Base-by-base conservation (phyloP, 2,329 filamentous ascomycete genomes). In the Ceratocystis albifundus region DNA sequence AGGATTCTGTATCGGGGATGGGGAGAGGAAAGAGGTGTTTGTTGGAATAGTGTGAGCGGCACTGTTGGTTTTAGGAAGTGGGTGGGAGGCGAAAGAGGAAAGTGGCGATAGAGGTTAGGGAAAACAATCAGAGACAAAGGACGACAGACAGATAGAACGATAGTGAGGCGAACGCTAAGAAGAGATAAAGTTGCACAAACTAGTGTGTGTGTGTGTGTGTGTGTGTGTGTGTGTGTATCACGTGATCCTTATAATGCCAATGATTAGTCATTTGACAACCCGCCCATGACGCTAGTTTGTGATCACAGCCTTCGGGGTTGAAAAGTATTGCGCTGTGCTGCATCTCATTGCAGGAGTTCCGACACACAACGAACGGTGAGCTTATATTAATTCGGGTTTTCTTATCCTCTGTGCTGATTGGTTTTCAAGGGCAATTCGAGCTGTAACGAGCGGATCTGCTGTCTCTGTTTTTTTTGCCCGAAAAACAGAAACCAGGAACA, bases 171-270 rank as follows among this genome's bases (percentile, higher is more conserved):
- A 41, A 30, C 22, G 17, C 3, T 32, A 36, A 59, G 28, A 36
- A 59, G 28, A 59, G 28, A 59, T 59, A 17, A 59, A 59, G 55
- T 59, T 32, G 55, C 55, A 59, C 55, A 59, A 59, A n/a, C 28
- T 15, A 32, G 17, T 4, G 7, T 8, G 55, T 15, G 6, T n/a
- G 22, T 41, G 36, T 4, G 10, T 12, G 12, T 3, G 4, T 4
- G 0, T 15, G n/a, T n/a, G 22, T 41, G 36, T 4, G 10, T 12
- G 12, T 3, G 4, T 4, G 0, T 15, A 6, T 59, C 55, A 59
- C 55, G 55, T 59, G 28, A 59, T 8, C 0, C 3, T 3, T 4
- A 20, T 30, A 2, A 59, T 10, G 32, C 2, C 28, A 4, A 8
- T 17, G 28, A 25, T 32, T 32, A 32, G 30, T 32, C 55, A 53